Evolutionary conservation across 2,329 filamentous ascomycete genomes (phyloP).

Genomic region (Daldinia sp.): DNA sequence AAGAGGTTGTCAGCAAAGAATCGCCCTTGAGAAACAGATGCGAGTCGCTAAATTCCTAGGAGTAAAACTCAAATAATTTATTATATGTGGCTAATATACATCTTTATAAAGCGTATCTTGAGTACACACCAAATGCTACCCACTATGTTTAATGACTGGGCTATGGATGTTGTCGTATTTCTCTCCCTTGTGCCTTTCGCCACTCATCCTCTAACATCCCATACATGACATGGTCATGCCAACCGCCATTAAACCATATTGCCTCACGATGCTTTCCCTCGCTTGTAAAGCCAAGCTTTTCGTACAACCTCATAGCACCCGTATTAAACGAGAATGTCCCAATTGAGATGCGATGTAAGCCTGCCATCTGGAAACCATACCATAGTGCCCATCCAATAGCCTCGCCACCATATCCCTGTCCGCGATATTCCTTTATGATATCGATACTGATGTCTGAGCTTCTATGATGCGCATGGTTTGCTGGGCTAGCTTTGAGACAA

Average conservation of each 20-base stretch:
- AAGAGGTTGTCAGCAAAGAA: no score
- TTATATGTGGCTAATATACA: no score
- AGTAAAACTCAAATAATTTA: no score
- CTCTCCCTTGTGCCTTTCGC: slow-evolving; percentile 26
- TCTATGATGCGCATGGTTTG: slow-evolving; percentile 55
- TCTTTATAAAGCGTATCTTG: no score
- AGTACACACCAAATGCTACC: no score
- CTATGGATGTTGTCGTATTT: background rate
- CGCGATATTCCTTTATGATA: slow-evolving; percentile 47
- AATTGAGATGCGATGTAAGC: slow-evolving; percentile 54
- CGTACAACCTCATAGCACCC: slow-evolving; percentile 52
- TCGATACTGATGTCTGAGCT: slow-evolving; percentile 54
- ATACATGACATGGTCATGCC: slow-evolving; percentile 52
- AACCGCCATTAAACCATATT: slow-evolving; percentile 53
- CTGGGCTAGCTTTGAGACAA: slow-evolving; percentile 25
- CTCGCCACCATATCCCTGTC: slow-evolving; percentile 55
- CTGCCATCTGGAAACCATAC: slow-evolving; percentile 53
- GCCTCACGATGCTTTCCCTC: slow-evolving; percentile 52
- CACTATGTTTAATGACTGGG: no score
- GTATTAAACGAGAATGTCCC: slow-evolving; percentile 51
- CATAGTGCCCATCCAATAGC: slow-evolving; percentile 54
- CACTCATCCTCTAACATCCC: slow-evolving; percentile 54
- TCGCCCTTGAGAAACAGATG: no score
- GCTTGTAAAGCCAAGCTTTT: slow-evolving; percentile 52
- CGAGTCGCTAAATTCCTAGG: no score